Base-by-base conservation (phyloP, 352 stramenopile genomes). In the Phytophthora sojae region DNA sequence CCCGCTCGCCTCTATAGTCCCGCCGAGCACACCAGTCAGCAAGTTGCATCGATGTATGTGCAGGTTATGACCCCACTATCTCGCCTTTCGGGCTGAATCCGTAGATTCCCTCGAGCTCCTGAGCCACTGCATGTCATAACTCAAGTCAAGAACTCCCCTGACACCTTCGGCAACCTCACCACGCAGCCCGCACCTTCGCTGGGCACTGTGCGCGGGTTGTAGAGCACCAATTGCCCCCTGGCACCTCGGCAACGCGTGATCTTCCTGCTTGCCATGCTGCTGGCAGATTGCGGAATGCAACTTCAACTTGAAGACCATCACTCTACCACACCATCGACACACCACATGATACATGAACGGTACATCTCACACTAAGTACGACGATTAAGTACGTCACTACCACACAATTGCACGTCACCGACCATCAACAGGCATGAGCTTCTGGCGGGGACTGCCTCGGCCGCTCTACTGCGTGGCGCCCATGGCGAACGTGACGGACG, bases 401-500 rank as follows among this genome's bases (percentile, higher is more conserved):
- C 61, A 67, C 39, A 64, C 30, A 69, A 69, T 58, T 15, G 35
- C 30, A 57, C 12, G 39, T 7, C 3, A 56, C n/a, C 21, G 7
- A 26, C 4, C 39, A 70, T 26, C 21, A 71, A 76, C 69, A 15
- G 29, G 45, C 37, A 44, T 44, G 37, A 76, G 53, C 73, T 96
- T 96, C 71, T 96, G 88, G 88, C 76, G 67, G 35, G 52, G 61
- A 47, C 64, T 96, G 65, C 54, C 74, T 59, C 86, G 85, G 55
- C 88, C 88, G 39, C 85, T 96, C 44, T 91, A 88, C 63, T 94
- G 86, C 69, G 86, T 96, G 49, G 88, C 88, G 56, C 88, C 86
- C 26, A 96, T 96, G 88, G 88, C 88, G 17, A 93, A 96, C 69
- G 88, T 96, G 61, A 96, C 85, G 37, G 88, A 96, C 47, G 81